These are phyloP conservation scores for Acer yangbiense DNA, from an alignment of 345 rosid genomes.

Conservation along the genomic window DNA sequence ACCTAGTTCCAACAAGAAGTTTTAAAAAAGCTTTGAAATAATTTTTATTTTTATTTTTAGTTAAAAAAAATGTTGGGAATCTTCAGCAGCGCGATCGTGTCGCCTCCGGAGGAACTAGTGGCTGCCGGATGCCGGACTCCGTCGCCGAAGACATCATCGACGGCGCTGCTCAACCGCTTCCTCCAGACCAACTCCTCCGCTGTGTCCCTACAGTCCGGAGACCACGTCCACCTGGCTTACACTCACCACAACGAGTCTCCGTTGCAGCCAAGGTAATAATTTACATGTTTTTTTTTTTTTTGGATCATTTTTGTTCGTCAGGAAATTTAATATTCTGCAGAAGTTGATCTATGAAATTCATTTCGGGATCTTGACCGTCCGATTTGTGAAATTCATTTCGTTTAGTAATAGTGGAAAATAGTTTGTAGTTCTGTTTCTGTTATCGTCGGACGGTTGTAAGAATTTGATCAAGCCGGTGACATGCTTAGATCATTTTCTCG, in stretches of 20 bases:
- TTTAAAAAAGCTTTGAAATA: not conserved
- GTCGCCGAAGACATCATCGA: constrained; percentile 76
- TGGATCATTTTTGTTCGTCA: not conserved
- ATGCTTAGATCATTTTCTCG: not conserved
- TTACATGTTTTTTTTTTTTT: not conserved
- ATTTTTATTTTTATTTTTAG: not conserved
- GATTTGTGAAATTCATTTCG: not conserved
- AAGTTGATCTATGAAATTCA: not conserved
- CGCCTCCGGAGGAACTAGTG: constrained; percentile 96
- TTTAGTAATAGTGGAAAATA: not conserved
- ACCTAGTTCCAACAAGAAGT: not conserved
- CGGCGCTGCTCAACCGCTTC: constrained; percentile 64
- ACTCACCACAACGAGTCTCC: constrained; percentile 74
- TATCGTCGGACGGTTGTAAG: constrained; percentile 9
- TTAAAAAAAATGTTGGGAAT: constrained; percentile 71
- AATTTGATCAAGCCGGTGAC: not conserved
- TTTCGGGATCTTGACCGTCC: not conserved
- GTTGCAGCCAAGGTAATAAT: constrained; percentile 70
- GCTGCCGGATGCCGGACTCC: constrained; percentile 95
- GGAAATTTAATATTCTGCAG: not conserved
- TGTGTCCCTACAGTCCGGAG: constrained; percentile 74
- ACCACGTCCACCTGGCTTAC: constrained; percentile 68
- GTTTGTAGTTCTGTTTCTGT: not conserved
- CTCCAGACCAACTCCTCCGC: constrained; percentile 55
- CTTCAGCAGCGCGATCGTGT: constrained; percentile 72